These are phyloP conservation scores for Pseudopithomyces maydicus DNA, from an alignment of 2,329 filamentous ascomycete genomes.

Conservation along the genomic window DNA sequence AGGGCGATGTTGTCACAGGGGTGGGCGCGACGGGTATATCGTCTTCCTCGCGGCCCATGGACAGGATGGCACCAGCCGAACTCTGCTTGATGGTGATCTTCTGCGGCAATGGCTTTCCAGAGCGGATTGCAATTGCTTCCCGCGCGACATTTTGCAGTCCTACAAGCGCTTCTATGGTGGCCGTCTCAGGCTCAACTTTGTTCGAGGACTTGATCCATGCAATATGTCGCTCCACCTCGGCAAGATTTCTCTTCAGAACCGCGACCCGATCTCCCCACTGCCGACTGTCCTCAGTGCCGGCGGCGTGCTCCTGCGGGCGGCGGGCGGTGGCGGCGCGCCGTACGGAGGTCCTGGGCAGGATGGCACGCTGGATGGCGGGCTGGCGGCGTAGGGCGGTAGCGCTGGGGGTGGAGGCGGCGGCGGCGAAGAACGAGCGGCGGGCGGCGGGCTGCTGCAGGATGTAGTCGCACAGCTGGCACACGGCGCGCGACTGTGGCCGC, in stretches of 20 bases:
- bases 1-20: constrained; percentile 15
- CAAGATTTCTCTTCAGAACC: constrained; percentile 26
- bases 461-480: constrained; percentile 43
- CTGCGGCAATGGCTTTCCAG: constrained; percentile 26
- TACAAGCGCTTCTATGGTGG: constrained; percentile 25
- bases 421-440: constrained; percentile 34
- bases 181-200: constrained; percentile 31
- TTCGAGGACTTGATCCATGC: constrained; percentile 29
- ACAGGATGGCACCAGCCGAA: constrained; percentile 41
- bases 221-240: constrained; percentile 33
- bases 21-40: constrained; percentile 8
- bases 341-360: constrained; percentile 18
- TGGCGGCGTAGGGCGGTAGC: constrained; percentile 32
- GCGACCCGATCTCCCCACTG: constrained; percentile 26
- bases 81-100: constrained; percentile 34
- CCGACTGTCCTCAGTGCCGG: constrained; percentile 13
- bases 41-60: constrained; percentile 29
- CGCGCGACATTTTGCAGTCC: constrained; percentile 29
- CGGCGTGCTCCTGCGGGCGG: constrained; percentile 19
- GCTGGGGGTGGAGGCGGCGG: constrained; percentile 27
- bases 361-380: constrained; percentile 20
- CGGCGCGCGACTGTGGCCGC: constrained; percentile 33
- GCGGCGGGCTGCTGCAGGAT: constrained; percentile 33
- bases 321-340: constrained; percentile 28
- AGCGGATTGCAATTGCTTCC: constrained; percentile 35